phyloP scores from a whole-genome alignment of 2,329 filamentous ascomycete genomes.

The Elsinoe arachidis region DNA sequence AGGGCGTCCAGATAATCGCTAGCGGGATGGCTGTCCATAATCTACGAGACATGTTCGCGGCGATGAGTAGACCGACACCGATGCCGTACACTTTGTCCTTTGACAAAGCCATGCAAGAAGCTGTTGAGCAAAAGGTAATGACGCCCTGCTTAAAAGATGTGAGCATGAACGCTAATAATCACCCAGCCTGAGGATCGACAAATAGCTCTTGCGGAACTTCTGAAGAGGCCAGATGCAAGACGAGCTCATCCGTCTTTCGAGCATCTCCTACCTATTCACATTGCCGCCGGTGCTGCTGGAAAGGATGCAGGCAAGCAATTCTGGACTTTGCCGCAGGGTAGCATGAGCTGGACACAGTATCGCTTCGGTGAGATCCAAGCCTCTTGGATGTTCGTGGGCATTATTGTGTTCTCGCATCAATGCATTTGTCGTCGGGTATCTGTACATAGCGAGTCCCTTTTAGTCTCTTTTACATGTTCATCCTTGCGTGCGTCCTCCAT shows the following conservation, averaged over 20 bases:
- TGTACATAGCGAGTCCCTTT: conserved; percentile 12
- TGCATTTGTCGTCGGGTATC: conserved; percentile 8
- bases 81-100: conserved; percentile 30
- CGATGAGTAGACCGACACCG: conserved; percentile 18
- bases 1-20: conserved; percentile 59
- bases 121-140: conserved; percentile 22
- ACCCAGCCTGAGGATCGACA: conserved; percentile 23
- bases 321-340: conserved; percentile 29
- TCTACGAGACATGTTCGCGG: conserved; percentile 25
- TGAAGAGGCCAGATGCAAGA: conserved; percentile 43
- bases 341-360: conserved; percentile 30
- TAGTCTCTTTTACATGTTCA: conserved; percentile 10
- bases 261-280: conserved; percentile 52
- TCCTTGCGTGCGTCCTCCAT: conserved; percentile 7
- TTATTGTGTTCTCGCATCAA: background rate
- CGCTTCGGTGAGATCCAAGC: conserved; percentile 22
- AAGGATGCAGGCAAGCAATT: conserved; percentile 25
- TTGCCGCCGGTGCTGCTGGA: conserved; percentile 33
- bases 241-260: conserved; percentile 57
- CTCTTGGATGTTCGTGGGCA: background rate
- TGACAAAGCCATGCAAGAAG: conserved; percentile 27
- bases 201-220: conserved; percentile 28
- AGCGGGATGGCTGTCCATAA: conserved; percentile 60
- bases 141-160: background rate
- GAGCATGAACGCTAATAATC: background rate